Conservation (phyloP, 208 protist species). For the Trypanosoma cruzi region DNA sequence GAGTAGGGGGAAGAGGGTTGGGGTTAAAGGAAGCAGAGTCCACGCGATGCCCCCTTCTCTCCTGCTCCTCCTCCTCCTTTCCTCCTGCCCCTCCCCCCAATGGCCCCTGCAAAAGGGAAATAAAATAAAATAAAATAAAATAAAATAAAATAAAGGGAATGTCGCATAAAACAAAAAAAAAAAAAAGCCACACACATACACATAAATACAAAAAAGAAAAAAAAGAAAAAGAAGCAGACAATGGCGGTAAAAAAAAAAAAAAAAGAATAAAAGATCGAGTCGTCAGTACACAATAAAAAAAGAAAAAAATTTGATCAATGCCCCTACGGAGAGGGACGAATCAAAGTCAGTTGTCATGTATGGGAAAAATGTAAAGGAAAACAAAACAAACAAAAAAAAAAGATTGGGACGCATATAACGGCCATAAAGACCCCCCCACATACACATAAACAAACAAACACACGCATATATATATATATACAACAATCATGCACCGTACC, state of each 20-base stretch:
- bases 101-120: no score
- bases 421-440: not conserved
- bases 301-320: not conserved
- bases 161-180: not conserved
- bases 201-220: conserved; percentile 21
- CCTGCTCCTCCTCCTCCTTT: no score
- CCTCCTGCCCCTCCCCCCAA: no score
- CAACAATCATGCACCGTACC: no score
- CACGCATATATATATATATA: not conserved
- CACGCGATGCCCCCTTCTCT: no score
- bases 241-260: conserved; percentile 10
- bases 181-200: not conserved
- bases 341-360: not conserved
- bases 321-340: no score
- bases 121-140: no score
- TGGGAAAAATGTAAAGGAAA: not conserved
- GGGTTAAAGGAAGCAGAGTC: no score
- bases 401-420: not conserved
- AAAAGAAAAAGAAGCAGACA: not conserved
- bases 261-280: not conserved
- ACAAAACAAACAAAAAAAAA: not conserved
- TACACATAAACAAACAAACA: not conserved
- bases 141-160: conserved; percentile 13
- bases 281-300: not conserved
- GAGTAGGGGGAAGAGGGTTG: no score